Conservation (phyloP, 2,329 filamentous ascomycete species). For the Ceratocystiopsis sp. region DNA sequence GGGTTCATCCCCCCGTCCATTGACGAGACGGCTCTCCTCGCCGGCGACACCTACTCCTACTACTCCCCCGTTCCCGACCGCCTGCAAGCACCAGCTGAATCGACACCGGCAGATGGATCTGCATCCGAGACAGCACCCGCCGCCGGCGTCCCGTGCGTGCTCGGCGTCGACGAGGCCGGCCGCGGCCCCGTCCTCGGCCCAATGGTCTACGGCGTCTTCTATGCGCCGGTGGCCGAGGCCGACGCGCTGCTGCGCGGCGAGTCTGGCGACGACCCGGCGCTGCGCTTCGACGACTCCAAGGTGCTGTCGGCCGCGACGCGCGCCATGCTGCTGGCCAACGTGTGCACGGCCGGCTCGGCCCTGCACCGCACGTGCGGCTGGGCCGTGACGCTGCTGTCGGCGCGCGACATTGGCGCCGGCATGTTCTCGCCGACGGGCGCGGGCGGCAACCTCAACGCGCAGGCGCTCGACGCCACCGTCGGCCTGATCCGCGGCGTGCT, state of each 20-base stretch:
- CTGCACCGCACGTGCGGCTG: conserved; percentile 51
- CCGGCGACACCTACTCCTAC: conserved; percentile 53
- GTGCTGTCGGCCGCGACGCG: conserved; percentile 70
- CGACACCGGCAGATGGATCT: conserved; percentile 5
- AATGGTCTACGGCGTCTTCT: conserved; percentile 57
- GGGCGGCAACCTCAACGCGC: conserved; percentile 83
- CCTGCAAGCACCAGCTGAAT: conserved; percentile 28
- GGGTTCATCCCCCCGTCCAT: conserved; percentile 55
- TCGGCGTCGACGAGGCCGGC: conserved; percentile 89
- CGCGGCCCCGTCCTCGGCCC: conserved; percentile 81
- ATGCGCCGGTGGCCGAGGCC: conserved; percentile 55
- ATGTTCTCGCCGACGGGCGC: conserved; percentile 49
- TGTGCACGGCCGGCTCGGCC: conserved; percentile 44
- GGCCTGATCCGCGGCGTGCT: conserved; percentile 64
- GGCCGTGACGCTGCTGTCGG: conserved; percentile 67
- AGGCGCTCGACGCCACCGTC: conserved; percentile 85
- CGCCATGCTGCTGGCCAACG: conserved; percentile 46
- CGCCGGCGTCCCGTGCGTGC: conserved; percentile 44
- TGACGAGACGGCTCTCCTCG: conserved; percentile 34
- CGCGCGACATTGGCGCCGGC: conserved; percentile 61
- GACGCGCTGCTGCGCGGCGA: conserved; percentile 51
- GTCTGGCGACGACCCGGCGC: conserved; percentile 22
- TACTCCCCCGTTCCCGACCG: conserved; percentile 49
- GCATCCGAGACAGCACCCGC: conserved; percentile 6
- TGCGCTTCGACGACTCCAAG: conserved; percentile 93